Evolutionary conservation across 176 grass and related monocot genomes (phyloP).

Genomic region (Triticum turgidum): DNA sequence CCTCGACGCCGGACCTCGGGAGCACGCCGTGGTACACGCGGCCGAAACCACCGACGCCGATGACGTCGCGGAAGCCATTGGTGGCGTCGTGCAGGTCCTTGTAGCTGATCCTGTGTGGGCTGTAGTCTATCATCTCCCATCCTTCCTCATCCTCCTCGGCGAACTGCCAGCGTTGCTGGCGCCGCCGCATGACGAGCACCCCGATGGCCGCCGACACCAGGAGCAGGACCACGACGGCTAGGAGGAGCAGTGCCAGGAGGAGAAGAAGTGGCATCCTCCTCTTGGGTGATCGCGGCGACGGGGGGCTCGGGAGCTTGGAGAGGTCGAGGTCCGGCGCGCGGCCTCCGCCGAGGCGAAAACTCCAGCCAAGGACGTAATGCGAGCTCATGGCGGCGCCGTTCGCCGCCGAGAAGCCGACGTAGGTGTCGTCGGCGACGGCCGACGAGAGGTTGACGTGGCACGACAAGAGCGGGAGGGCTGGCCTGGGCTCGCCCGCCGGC

Average conservation of each 20-base stretch:
- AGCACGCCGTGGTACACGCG: constrained; percentile 64
- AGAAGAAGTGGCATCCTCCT: neutral
- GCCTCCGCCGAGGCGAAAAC: constrained; percentile 54
- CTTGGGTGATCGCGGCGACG: neutral
- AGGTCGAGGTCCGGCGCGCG: constrained; percentile 45
- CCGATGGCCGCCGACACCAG: neutral
- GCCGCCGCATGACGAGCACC: neutral
- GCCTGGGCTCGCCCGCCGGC: constrained; percentile 9
- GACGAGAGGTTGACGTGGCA: constrained; percentile 41
- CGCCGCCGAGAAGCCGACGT: constrained; percentile 61
- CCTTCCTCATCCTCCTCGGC: constrained; percentile 49
- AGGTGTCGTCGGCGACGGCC: constrained; percentile 27
- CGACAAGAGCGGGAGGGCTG: constrained; percentile 33
- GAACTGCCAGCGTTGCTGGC: constrained; percentile 29
- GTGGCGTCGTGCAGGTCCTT: constrained; percentile 57
- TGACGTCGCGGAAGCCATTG: constrained; percentile 54
- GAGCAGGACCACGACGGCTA: neutral
- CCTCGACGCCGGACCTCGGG: constrained; percentile 26
- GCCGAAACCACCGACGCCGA: constrained; percentile 69
- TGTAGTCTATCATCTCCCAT: constrained; percentile 59
- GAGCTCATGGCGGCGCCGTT: constrained; percentile 55
- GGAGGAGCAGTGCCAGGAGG: neutral
- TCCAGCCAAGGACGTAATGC: constrained; percentile 74
- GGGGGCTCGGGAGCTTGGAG: constrained; percentile 47
- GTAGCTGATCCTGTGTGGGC: constrained; percentile 67